Conservation (phyloP, 345 rosid genomes). For the Melastoma malabathricum region DNA sequence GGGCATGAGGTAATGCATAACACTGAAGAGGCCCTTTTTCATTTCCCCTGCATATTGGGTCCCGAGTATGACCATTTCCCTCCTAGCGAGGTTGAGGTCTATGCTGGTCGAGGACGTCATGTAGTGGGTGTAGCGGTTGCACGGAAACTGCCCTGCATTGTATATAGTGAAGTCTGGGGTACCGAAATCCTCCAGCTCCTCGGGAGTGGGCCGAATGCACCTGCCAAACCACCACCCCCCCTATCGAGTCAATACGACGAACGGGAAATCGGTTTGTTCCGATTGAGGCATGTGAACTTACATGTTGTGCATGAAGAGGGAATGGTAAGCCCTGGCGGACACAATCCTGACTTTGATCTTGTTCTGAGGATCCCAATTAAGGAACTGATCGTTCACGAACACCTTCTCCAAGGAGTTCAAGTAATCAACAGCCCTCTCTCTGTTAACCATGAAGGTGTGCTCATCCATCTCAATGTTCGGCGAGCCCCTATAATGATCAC, state of each 20-base stretch:
- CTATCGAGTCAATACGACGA: too few relatives aligned
- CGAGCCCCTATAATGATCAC: too few relatives aligned
- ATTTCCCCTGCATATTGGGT: conserved; percentile 99
- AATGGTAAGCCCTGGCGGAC: conserved; percentile 98
- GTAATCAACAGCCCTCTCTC: conserved; percentile 98
- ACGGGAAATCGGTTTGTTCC: too few relatives aligned
- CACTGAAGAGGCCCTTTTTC: conserved; percentile 98
- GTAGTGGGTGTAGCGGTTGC: conserved; percentile 96
- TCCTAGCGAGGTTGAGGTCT: conserved; percentile 79
- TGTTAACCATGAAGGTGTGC: conserved; percentile 85
- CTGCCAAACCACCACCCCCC: conserved; percentile 71
- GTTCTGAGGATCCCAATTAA: conserved; percentile 90
- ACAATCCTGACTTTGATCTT: conserved; percentile 94
- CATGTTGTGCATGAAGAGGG: conserved; percentile 99
- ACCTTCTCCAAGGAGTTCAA: conserved; percentile 96
- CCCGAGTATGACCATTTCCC: conserved; percentile 98
- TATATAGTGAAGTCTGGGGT: conserved; percentile 98
- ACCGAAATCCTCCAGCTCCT: conserved; percentile 96
- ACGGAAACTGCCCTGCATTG: conserved; percentile 99
- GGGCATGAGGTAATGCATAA: conserved; percentile 99
- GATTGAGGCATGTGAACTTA: too few relatives aligned
- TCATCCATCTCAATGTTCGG: conserved; percentile 99
- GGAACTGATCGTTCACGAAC: conserved; percentile 80
- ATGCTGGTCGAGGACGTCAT: conserved; percentile 99
- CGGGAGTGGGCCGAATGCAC: conserved; percentile 96